Percentiles rank a stretch among this genome's conserved stretches.
Evolutionary conservation across 2,329 filamentous ascomycete genomes (phyloP).

Genomic region (Cladosporium sp.): DNA sequence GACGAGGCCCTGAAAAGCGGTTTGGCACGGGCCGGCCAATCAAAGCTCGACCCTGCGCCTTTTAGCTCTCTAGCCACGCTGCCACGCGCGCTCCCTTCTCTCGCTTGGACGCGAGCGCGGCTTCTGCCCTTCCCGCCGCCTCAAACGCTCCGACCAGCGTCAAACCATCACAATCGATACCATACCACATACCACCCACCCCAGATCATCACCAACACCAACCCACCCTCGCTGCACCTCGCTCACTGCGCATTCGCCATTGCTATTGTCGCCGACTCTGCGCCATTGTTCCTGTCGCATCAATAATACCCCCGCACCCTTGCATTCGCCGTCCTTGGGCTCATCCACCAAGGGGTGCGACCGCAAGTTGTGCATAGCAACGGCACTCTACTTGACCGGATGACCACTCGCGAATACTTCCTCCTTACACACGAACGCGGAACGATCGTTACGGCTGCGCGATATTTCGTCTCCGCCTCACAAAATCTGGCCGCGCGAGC

Average conservation of each 20-base stretch:
- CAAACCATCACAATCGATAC: conserved; percentile 3
- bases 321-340: conserved; percentile 1
- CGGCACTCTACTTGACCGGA: background rate
- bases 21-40: background rate
- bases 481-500: background rate
- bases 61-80: background rate
- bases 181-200: conserved; percentile 1
- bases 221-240: background rate
- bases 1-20: too few species aligned
- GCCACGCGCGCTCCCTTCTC: too few species aligned
- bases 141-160: conserved; percentile 4
- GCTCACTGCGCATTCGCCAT: background rate
- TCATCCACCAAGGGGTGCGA: conserved; percentile 2
- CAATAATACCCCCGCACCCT: background rate
- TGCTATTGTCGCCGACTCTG: conserved; percentile 8
- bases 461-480: background rate
- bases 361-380: conserved; percentile 8
- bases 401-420: background rate
- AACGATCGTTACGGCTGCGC: background rate
- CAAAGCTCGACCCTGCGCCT: background rate
- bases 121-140: background rate
- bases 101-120: too few species aligned
- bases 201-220: background rate
- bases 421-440: background rate
- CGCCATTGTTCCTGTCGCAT: conserved; percentile 2